These are phyloP conservation scores for Chlorella sp. DNA, from an alignment of 139 green algal species.

Conservation along the genomic window DNA sequence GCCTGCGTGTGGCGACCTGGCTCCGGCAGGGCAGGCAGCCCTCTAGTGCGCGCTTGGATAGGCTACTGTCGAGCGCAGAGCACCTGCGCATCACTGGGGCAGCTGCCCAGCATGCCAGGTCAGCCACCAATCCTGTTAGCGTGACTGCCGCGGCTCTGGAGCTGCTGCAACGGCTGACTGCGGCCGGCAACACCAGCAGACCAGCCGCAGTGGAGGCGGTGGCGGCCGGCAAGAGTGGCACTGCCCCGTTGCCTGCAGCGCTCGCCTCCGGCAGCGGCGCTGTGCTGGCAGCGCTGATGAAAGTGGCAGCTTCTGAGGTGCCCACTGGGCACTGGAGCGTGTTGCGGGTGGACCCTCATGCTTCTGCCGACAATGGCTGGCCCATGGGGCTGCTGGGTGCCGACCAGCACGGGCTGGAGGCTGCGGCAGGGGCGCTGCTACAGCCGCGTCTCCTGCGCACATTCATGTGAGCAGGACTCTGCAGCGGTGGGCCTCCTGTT, in stretches of 20 bases:
- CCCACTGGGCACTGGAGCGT: not conserved
- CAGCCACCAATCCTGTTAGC: no score
- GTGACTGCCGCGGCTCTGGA: no score
- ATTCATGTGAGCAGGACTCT: not conserved
- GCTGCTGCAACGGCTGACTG: slow-evolving; percentile 22
- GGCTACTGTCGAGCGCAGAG: no score
- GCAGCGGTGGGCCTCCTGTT: not conserved
- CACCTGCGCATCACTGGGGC: no score
- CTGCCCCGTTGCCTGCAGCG: no score
- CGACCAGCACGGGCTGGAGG: slow-evolving; percentile 3
- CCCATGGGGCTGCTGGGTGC: not conserved
- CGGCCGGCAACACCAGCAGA: not conserved
- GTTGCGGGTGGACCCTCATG: not conserved
- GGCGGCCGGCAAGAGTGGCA: not conserved
- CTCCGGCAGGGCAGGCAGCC: no score
- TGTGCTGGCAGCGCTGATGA: slow-evolving; percentile 6
- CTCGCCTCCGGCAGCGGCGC: not conserved
- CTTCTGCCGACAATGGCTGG: not conserved
- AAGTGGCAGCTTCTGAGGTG: slow-evolving; percentile 18
- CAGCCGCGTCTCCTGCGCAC: not conserved
- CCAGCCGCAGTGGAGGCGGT: not conserved
- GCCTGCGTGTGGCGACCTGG: no score
- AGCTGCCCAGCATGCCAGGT: no score
- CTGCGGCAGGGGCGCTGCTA: not conserved
- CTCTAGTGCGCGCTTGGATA: no score